These are phyloP conservation scores for Sphagnum fallax DNA, from an alignment of 228 moss, liverwort and hornwort species.

Conservation along the genomic window DNA sequence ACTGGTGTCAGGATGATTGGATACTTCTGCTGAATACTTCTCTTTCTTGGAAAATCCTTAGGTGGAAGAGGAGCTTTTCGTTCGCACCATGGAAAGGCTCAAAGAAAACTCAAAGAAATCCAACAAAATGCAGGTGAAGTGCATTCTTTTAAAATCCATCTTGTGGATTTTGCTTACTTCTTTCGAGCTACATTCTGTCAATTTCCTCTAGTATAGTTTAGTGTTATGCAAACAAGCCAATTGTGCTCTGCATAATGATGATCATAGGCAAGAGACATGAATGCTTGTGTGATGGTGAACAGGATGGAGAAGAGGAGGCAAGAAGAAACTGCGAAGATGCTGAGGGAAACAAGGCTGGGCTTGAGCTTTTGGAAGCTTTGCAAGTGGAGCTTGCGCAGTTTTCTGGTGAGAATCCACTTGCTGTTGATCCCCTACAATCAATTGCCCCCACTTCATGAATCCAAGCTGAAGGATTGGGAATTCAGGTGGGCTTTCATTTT, in stretches of 20 bases:
- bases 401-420: too few species aligned
- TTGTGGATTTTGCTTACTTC: not conserved
- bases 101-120: slow-evolving; percentile 16
- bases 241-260: not conserved
- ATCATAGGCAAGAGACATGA: slow-evolving; percentile 2
- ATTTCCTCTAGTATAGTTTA: not conserved
- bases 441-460: too few species aligned
- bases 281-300: not conserved
- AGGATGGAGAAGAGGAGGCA: not conserved
- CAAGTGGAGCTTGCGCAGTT: slow-evolving; percentile 27
- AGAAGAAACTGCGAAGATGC: slow-evolving; percentile 3
- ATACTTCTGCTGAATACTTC: not conserved
- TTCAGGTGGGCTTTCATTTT: too few species aligned
- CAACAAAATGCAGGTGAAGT: slow-evolving; percentile 12
- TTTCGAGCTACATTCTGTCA: not conserved
- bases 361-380: slow-evolving; percentile 40
- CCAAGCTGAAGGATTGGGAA: too few species aligned
- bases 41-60: slow-evolving; percentile 2
- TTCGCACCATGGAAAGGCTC: slow-evolving; percentile 43
- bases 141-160: not conserved
- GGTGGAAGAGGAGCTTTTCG: slow-evolving; percentile 54
- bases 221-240: not conserved
- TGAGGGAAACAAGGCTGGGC: slow-evolving; percentile 17
- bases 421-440: too few species aligned
- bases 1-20: too few species aligned